Percentiles rank a stretch among this genome's conserved stretches.
phyloP scores from a whole-genome alignment of 2,329 filamentous ascomycete species.

The Didymosphaeria variabile region DNA sequence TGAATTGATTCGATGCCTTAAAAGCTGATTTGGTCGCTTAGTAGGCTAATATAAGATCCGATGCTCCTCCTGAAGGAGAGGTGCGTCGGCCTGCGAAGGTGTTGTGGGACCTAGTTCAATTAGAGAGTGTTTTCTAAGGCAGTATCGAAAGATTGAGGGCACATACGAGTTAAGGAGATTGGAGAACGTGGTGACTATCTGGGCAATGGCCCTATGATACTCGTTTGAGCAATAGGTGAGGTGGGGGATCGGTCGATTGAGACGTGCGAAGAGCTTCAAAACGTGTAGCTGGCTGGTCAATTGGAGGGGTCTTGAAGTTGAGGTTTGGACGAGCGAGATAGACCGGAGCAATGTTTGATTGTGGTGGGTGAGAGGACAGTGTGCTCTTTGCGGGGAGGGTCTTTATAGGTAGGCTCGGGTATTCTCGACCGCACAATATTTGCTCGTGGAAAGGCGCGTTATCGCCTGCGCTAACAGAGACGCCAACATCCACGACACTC shows the following conservation, averaged over 20 bases:
- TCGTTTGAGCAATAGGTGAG: conserved; percentile 20
- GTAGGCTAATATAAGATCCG: conserved; percentile 59
- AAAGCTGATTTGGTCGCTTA: conserved; percentile 51
- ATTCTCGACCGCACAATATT: conserved; percentile 9
- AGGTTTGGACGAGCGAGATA: not conserved
- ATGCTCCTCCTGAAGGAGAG: conserved; percentile 84
- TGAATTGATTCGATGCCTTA: conserved; percentile 34
- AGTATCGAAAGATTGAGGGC: conserved; percentile 16
- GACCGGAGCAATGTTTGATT: not conserved
- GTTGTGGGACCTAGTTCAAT: conserved; percentile 77
- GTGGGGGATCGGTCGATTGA: conserved; percentile 21
- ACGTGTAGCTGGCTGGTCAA: not conserved
- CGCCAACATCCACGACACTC: conserved; percentile 3
- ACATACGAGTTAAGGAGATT: conserved; percentile 96
- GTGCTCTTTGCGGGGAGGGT: not conserved
- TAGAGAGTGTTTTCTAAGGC: conserved; percentile 2
- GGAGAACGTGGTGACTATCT: conserved; percentile 94
- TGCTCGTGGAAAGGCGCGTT: not conserved
- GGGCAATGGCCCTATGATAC: conserved; percentile 53
- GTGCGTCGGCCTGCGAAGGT: conserved; percentile 97
- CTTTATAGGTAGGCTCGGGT: conserved; percentile 13
- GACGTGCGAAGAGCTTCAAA: conserved; percentile 10
- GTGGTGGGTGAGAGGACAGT: not conserved
- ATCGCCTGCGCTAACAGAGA: conserved; percentile 11
- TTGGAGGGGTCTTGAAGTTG: not conserved